A percentile compares a stretch with the other conserved stretches of the same genome.
Evolutionary conservation across 805 yeast genomes (phyloP).

Genomic region (Myxozyma mucilagina): DNA sequence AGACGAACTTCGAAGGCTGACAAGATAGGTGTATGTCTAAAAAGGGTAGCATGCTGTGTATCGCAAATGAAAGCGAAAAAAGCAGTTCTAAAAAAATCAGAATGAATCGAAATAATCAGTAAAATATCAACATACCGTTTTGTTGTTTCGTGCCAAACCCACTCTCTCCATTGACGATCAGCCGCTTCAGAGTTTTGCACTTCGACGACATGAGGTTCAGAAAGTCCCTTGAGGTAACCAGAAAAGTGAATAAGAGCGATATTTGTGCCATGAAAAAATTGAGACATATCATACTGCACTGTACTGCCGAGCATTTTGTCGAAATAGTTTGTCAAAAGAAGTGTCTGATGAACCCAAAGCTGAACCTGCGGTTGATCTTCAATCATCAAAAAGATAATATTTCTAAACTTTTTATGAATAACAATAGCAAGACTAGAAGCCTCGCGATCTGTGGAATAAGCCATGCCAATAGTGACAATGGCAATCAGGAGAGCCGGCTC

Average conservation of each 20-base stretch:
- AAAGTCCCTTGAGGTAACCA: conserved; percentile 36
- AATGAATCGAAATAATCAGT: neutral
- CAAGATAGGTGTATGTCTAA: conserved; percentile 40
- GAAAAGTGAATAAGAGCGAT: conserved; percentile 38
- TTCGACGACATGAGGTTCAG: conserved; percentile 31
- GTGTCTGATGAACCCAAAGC: conserved; percentile 38
- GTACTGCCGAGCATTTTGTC: conserved; percentile 38
- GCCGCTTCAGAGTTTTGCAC: conserved; percentile 22
- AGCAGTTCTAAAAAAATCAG: conserved; percentile 38
- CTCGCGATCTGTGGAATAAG: conserved; percentile 33
- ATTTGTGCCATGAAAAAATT: conserved; percentile 39
- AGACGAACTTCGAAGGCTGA: conserved; percentile 48
- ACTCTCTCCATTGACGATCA: conserved; percentile 45
- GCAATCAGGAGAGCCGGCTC: conserved; percentile 35
- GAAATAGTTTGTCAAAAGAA: conserved; percentile 37
- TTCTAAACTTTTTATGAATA: conserved; percentile 37
- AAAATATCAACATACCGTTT: conserved; percentile 36
- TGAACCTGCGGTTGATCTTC: conserved; percentile 37
- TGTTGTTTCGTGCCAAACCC: conserved; percentile 50
- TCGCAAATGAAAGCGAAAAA: conserved; percentile 48
- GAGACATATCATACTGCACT: conserved; percentile 39
- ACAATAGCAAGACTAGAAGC: conserved; percentile 35
- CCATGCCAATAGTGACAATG: conserved; percentile 41
- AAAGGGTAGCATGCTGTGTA: conserved; percentile 45
- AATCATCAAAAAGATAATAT: conserved; percentile 36